Conservation (phyloP, 2,329 filamentous ascomycete genomes). For the Decorospora gaudefroyi region DNA sequence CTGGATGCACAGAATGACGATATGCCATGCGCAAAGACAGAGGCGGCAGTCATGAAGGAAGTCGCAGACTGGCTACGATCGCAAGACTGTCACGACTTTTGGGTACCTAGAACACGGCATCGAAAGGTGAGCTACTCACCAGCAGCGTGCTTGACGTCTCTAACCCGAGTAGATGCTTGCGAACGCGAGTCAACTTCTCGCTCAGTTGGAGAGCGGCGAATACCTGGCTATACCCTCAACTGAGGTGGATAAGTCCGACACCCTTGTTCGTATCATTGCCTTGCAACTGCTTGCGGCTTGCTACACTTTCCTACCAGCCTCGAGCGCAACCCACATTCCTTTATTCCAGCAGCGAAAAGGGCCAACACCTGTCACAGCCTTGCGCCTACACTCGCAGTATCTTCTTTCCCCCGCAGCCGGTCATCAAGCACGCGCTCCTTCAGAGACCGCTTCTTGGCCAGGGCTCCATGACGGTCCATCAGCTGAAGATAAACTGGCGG, state of each 20-base stretch:
- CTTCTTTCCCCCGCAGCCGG: slow-evolving; percentile 33
- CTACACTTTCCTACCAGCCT: slow-evolving; percentile 23
- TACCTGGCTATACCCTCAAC: not conserved
- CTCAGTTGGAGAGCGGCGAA: slow-evolving; percentile 3
- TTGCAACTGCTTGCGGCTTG: slow-evolving; percentile 34
- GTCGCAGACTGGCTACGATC: slow-evolving; percentile 27
- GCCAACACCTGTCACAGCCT: slow-evolving; percentile 16
- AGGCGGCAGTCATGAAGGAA: slow-evolving; percentile 22
- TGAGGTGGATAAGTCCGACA: slow-evolving; percentile 13
- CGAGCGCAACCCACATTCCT: slow-evolving; percentile 16
- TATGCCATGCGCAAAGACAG: slow-evolving; percentile 5
- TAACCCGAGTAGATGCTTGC: slow-evolving; percentile 12
- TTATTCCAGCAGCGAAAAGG: slow-evolving; percentile 15
- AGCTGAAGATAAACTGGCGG: slow-evolving; percentile 22
- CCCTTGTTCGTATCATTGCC: slow-evolving; percentile 25
- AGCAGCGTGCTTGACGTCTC: not conserved
- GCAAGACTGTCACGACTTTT: slow-evolving; percentile 19
- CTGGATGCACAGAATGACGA: not conserved
- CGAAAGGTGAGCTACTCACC: slow-evolving; percentile 7
- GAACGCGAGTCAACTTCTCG: slow-evolving; percentile 8
- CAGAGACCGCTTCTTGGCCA: slow-evolving; percentile 28
- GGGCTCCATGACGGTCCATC: slow-evolving; percentile 24
- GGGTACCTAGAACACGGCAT: slow-evolving; percentile 13
- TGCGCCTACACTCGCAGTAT: slow-evolving; percentile 25
- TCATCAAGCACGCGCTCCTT: slow-evolving; percentile 30